Conservation (phyloP, 2,329 filamentous ascomycete genomes). For the Drechslera avenae region DNA sequence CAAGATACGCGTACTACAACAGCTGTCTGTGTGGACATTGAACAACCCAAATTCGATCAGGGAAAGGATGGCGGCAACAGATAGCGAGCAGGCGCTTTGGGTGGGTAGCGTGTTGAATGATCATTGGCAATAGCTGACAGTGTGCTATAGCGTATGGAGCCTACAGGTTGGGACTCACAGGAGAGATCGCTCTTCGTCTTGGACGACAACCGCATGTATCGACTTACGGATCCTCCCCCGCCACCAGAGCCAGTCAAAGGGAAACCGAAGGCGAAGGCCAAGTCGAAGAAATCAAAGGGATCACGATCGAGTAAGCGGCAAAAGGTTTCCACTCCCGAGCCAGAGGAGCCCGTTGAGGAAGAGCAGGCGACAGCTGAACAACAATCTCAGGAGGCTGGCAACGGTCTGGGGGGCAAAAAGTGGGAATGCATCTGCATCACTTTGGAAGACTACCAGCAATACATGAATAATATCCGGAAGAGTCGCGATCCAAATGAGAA, state of each 20-base stretch:
- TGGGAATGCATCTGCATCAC: conserved; percentile 94
- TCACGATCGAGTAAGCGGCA: conserved; percentile 73
- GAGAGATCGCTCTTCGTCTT: conserved; percentile 88
- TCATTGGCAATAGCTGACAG: conserved; percentile 22
- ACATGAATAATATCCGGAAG: conserved; percentile 73
- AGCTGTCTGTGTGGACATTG: conserved; percentile 88
- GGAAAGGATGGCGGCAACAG: conserved; percentile 82
- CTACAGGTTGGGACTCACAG: conserved; percentile 85
- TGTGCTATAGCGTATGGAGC: conserved; percentile 66
- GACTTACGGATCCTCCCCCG: conserved; percentile 75
- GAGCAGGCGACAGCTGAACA: conserved; percentile 35
- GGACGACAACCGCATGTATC: conserved; percentile 92
- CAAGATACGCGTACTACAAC: conserved; percentile 83
- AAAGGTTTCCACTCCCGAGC: conserved; percentile 59
- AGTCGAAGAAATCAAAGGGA: conserved; percentile 63
- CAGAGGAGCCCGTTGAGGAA: conserved; percentile 50
- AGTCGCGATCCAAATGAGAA: conserved; percentile 87
- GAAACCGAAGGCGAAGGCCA: conserved; percentile 56
- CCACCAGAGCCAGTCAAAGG: conserved; percentile 62
- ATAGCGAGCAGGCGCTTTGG: conserved; percentile 82
- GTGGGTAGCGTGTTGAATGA: conserved; percentile 57
- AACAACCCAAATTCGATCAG: conserved; percentile 85
- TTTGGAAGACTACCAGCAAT: conserved; percentile 73
- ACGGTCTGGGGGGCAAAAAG: conserved; percentile 74
- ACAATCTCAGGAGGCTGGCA: conserved; percentile 51